Evolutionary conservation across 2,329 filamentous ascomycete genomes (phyloP), one percentile per base, ranked within the genome.

Genomic region (Aspergillus ochraceus): DNA sequence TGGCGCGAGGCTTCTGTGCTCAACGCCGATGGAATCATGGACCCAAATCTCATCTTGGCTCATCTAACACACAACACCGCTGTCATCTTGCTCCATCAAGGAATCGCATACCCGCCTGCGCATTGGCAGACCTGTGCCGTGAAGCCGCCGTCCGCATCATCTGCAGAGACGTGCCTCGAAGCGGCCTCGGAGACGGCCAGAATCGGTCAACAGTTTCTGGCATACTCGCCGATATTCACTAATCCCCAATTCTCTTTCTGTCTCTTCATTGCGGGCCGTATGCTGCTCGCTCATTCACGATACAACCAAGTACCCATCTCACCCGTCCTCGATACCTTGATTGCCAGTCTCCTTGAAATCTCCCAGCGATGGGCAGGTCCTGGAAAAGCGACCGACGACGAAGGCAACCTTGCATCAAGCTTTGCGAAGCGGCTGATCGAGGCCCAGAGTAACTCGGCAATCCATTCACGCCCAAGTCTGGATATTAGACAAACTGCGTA

Each of bases 41-140:
- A 83, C 50, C 81, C 81, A 0, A 83, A 83, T 51, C 68, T 83
- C 17, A 82, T 81, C 0, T 65, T 83, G 0, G 81, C 81, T 0
- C 80, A 83, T 45, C 73, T 81, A 4, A 83, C 79, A 0, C 81
- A 83, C 51, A 83, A 83, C 57, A 79, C 80, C 0, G 80, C 80
- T 0, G 80, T 81, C 60, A 81, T 83, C 10, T 67, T 83, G 0
- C 66, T 83, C 0, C 81, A 83, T 55, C 80, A 83, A 55, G 70
- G 72, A 6, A 81, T 83, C 46, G 81, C 80, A 66, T 73, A 74
- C 49, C 74, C 74, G 5, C 67, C 71, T 2, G 24, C 62, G 20
- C 60, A 74, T 24, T 74, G 70, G 70, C 63, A 69, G 69, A 60
- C 58, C 14, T 70, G 62, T 64, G 58, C 69, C 26, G 70, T 77